phyloP scores from a whole-genome alignment of 2,329 filamentous ascomycete genomes.

The Metarhizium rileyi region DNA sequence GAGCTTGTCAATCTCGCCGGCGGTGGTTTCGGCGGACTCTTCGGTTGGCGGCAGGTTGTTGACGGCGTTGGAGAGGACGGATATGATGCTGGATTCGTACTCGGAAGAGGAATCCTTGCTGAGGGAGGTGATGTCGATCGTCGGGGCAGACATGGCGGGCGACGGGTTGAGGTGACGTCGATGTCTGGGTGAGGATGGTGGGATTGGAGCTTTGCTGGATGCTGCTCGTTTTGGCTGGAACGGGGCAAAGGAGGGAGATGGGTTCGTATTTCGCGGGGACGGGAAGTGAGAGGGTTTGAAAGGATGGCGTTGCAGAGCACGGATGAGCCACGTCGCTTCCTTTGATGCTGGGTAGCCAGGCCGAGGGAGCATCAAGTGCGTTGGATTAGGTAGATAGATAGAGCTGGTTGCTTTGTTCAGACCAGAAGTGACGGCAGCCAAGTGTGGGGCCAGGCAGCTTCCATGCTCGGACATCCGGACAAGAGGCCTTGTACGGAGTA shows the following conservation, averaged over 20 bases:
- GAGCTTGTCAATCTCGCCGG: slow-evolving; percentile 16
- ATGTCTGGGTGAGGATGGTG: neutral
- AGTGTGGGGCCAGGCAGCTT: too few relatives aligned
- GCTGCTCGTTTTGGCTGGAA: neutral
- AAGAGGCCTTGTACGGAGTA: too few relatives aligned
- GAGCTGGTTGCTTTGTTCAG: too few relatives aligned
- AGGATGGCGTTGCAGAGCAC: neutral
- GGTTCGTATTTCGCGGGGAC: neutral
- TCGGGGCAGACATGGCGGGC: slow-evolving; percentile 3
- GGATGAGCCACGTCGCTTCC: neutral
- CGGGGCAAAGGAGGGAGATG: neutral
- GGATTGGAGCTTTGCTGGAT: neutral
- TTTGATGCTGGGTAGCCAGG: neutral
- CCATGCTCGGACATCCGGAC: too few relatives aligned
- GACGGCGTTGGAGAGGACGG: slow-evolving; percentile 16
- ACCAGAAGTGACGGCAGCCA: too few relatives aligned
- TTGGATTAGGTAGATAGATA: too few relatives aligned
- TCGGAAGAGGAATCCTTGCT: slow-evolving; percentile 3
- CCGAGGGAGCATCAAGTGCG: neutral
- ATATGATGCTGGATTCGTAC: slow-evolving; percentile 12
- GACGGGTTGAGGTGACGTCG: neutral
- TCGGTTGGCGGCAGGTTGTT: slow-evolving; percentile 10
- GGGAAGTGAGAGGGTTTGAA: neutral
- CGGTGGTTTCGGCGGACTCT: slow-evolving; percentile 12
- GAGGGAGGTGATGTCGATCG: slow-evolving; percentile 4